A percentile compares a stretch with the other conserved stretches of the same genome.
Evolutionary conservation across 169 alveolate genomes (phyloP).

Genomic region (Theileria luwenshuni): DNA sequence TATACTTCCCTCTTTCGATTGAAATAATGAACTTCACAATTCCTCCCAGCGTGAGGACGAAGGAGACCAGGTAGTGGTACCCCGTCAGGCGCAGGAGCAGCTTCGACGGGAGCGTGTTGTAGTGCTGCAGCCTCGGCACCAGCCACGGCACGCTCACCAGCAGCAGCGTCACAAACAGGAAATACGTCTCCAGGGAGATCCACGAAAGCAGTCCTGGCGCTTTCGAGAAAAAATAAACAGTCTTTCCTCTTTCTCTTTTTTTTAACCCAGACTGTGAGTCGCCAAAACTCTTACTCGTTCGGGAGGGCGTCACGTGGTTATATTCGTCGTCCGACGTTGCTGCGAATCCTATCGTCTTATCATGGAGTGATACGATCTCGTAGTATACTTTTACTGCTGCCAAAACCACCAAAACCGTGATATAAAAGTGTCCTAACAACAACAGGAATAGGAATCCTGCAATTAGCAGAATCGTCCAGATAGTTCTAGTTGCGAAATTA

Average conservation of each 20-base stretch:
- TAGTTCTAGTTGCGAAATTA: constrained; percentile 22
- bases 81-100: constrained; percentile 32
- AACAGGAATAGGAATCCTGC: constrained; percentile 28
- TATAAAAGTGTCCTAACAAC: constrained; percentile 50
- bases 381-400: constrained; percentile 36
- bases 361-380: constrained; percentile 48
- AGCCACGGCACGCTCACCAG: constrained; percentile 76
- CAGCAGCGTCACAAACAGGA: constrained; percentile 51
- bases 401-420: constrained; percentile 22
- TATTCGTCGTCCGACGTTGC: constrained; percentile 22
- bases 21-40: constrained; percentile 89
- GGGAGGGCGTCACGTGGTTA: constrained; percentile 12
- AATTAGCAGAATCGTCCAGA: constrained; percentile 13
- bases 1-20: constrained; percentile 85
- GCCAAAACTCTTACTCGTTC: not conserved
- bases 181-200: constrained; percentile 57
- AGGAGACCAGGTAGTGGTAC: constrained; percentile 89
- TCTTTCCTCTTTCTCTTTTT: constrained; percentile 38
- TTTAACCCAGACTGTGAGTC: not conserved
- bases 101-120: constrained; percentile 43
- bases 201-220: constrained; percentile 49
- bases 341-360: constrained; percentile 31
- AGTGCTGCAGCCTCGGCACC: constrained; percentile 72
- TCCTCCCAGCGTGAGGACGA: constrained; percentile 85
- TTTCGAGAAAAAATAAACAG: constrained; percentile 47